Conservation (phyloP, 1,284 basidiomycete species). For the Ustilago lituana region DNA sequence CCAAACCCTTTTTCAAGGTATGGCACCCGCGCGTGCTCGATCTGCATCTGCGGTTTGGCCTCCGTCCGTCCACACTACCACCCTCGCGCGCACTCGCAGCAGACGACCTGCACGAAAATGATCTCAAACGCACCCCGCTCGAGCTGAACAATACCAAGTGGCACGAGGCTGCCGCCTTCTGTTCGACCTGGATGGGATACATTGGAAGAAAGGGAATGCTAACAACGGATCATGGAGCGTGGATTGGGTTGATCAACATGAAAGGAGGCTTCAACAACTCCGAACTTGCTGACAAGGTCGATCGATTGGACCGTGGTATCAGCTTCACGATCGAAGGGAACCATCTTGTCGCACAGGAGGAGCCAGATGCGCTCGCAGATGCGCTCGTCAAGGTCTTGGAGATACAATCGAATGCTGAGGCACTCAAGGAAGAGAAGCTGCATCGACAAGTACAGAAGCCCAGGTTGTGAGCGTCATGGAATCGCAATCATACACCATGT, state of each 20-base stretch:
- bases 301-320: conserved; percentile 26
- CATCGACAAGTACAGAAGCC: conserved; percentile 26
- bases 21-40: conserved; percentile 80
- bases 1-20: conserved; percentile 75
- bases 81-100: conserved; percentile 14
- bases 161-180: conserved; percentile 59
- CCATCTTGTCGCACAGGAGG: conserved; percentile 60
- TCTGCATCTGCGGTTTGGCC: conserved; percentile 76
- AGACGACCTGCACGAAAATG: conserved; percentile 32
- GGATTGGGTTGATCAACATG: conserved; percentile 39
- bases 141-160: conserved; percentile 58
- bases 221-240: conserved; percentile 19
- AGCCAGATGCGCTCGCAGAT: conserved; percentile 39
- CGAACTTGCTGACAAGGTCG: conserved; percentile 25
- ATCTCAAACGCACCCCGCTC: conserved; percentile 27
- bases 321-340: conserved; percentile 37
- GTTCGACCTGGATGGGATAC: conserved; percentile 31
- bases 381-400: conserved; percentile 30
- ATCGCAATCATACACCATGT: conserved; percentile 5
- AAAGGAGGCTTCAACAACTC: conserved; percentile 30
- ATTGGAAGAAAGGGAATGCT: conserved; percentile 26
- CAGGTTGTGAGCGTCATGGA: conserved; percentile 9
- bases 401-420: conserved; percentile 15
- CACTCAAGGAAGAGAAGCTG: conserved; percentile 35
- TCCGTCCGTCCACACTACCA: conserved; percentile 64